A percentile compares a stretch with the other conserved stretches of the same genome.
These are phyloP conservation scores for Colletotrichum orbiculare DNA, from an alignment of 2,329 filamentous ascomycete species.

Conservation along the genomic window DNA sequence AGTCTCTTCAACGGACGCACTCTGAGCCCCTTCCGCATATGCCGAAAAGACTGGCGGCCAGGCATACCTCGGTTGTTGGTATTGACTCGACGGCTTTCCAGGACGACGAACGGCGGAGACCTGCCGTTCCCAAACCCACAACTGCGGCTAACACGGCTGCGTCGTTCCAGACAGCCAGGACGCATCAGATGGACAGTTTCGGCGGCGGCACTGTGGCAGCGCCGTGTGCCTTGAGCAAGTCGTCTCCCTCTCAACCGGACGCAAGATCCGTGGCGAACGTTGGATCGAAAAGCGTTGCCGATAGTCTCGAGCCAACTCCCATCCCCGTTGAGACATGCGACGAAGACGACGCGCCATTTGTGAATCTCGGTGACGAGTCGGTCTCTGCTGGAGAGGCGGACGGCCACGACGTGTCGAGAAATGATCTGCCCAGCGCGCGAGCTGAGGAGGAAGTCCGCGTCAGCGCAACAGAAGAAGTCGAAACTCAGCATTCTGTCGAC, in stretches of 20 bases:
- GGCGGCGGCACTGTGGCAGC: constrained; percentile 43
- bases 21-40: constrained; percentile 25
- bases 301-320: constrained; percentile 30
- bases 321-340: constrained; percentile 1
- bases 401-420: background rate
- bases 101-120: constrained; percentile 38
- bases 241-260: constrained; percentile 44
- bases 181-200: constrained; percentile 46
- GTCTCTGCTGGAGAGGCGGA: too few relatives aligned
- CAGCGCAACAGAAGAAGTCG: constrained; percentile 33
- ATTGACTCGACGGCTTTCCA: constrained; percentile 56
- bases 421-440: background rate
- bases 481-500: constrained; percentile 34
- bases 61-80: constrained; percentile 31
- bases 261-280: constrained; percentile 3
- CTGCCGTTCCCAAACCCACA: constrained; percentile 5
- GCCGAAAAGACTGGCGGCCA: constrained; percentile 38
- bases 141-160: constrained; percentile 31
- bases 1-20: constrained; percentile 29
- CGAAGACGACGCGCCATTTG: background rate
- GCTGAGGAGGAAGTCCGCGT: constrained; percentile 29
- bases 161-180: constrained; percentile 55
- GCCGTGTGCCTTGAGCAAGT: constrained; percentile 56
- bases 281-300: constrained; percentile 26
- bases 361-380: background rate